These are phyloP conservation scores for Hibiscus trionum DNA, from an alignment of 345 rosid genomes.

Conservation along the genomic window DNA sequence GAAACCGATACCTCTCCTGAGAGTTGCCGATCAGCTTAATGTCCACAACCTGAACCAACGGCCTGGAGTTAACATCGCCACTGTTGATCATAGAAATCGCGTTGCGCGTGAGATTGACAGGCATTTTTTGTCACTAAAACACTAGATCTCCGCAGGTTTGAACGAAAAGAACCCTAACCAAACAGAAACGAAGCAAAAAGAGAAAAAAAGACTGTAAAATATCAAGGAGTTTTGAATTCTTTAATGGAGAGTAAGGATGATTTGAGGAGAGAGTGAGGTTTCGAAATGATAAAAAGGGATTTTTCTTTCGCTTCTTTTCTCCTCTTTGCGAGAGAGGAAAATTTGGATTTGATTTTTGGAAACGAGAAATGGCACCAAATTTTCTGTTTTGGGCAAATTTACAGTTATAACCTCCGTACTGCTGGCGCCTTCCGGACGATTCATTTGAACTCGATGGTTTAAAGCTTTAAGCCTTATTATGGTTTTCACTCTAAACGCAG, in stretches of 20 bases:
- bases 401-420: not conserved
- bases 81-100: conserved; percentile 55
- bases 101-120: conserved; percentile 63
- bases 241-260: not conserved
- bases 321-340: not conserved
- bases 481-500: not conserved
- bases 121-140: conserved; percentile 29
- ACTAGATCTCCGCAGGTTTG: not conserved
- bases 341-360: not conserved
- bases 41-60: conserved; percentile 73
- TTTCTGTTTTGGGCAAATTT: not conserved
- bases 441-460: not conserved
- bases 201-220: not conserved
- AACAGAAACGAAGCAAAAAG: not conserved
- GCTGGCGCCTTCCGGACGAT: not conserved
- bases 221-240: not conserved
- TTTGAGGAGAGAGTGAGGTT: not conserved
- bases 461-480: not conserved
- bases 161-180: conserved; percentile 5
- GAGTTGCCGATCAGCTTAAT: conserved; percentile 47
- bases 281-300: not conserved
- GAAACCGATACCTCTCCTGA: conserved; percentile 70
- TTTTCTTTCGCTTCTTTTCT: not conserved
- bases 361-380: not conserved
- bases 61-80: conserved; percentile 75